Base-by-base conservation (phyloP, 306 rosid species). In the Prunus kanzakura region DNA sequence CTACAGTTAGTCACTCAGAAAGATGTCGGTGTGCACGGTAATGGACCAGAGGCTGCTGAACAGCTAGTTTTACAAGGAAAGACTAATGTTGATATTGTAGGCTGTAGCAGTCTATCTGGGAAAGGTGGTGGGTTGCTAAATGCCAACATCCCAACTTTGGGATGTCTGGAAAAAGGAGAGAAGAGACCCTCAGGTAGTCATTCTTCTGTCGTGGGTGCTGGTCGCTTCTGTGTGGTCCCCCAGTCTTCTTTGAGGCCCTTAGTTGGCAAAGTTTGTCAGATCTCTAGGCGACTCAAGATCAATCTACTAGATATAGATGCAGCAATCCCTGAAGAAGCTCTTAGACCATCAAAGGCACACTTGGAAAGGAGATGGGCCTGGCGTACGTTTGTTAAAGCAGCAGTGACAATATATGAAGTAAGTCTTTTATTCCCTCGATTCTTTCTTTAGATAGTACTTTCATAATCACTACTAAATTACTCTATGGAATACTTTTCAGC, bases 221-320 rank as follows among this genome's bases (percentile, higher is more conserved):
- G 82, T 81, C 76, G 82, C 82, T 89, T 84, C 81, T 89, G 89
- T 87, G 97, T 89, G 84, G 91, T 96, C 54, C 98, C 99, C 23
- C 74, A 65, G 80, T 87, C 96, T 80, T 91, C 99, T 18, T 83
- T 86, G 84, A 91, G 87, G 83, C 97, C 98, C 49, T 65, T 96
- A 76, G 89, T 86, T 74, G 99, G 99, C 41, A 92, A 85, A 82
- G 87, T 79, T 79, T 87, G 86, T 56, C 93, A 86, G 68, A 89
- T 96, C 79, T 85, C 76, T 67, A 90, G 86, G 91, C 87, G 80
- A 82, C 86, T 92, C 67, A 96, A 92, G 88, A 89, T 87, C 61
- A 87, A 84, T 87, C 86, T 96, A 18, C 98, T 92, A 79, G 98
- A 96, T 66, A 92, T 96, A 87, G 98, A 96, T 72, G 99, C 99